Base-by-base conservation (phyloP, 2,329 filamentous ascomycete genomes). In the Mycosphaerella sp. region DNA sequence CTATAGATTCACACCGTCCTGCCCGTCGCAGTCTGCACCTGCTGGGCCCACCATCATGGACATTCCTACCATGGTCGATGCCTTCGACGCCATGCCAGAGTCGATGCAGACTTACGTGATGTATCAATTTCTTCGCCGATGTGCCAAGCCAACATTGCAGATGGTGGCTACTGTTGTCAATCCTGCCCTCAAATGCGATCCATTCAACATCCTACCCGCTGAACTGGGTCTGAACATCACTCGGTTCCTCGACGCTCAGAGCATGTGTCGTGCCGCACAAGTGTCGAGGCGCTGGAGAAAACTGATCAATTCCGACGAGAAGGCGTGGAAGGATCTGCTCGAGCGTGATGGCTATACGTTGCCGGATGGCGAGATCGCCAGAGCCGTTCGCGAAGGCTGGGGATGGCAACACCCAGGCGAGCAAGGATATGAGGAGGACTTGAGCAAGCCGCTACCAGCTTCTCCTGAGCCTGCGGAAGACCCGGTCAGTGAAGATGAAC, bases 91-190 rank as follows among this genome's bases (percentile, higher is more conserved):
- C 6, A 87, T 98, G 79, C 90, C 92, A 1, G 83, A 87, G 43
- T 86, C 93, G 64, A 84, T 98, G 80, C 93, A 98, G 73, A 87
- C 87, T 0, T 95, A 95, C 67, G 85, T 98, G 73, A 95, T 98
- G 84, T 97, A 95, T 68, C 92, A 98, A 68, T 83, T 98, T 52
- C 79, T 98, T 26, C 85, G 89, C 53, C 81, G 93, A 45, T 97
- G 91, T 66, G 83, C 89, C 5, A 87, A 95, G 62, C 86, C 89
- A 41, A 95, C 91, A 0, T 77, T 98, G 4, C 89, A 93, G 66
- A 85, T 95, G 51, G 85, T 98, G 52, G 90, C 92, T 36, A 85
- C 90, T 61, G 84, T 90, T 11, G 91, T 98, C 60, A 96, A 95
- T 66, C 93, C 93, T 6, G 89, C 92, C 0, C 73, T 98, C 53